Conservation (phyloP, 139 green algal species). For the Gonium pectorale region DNA sequence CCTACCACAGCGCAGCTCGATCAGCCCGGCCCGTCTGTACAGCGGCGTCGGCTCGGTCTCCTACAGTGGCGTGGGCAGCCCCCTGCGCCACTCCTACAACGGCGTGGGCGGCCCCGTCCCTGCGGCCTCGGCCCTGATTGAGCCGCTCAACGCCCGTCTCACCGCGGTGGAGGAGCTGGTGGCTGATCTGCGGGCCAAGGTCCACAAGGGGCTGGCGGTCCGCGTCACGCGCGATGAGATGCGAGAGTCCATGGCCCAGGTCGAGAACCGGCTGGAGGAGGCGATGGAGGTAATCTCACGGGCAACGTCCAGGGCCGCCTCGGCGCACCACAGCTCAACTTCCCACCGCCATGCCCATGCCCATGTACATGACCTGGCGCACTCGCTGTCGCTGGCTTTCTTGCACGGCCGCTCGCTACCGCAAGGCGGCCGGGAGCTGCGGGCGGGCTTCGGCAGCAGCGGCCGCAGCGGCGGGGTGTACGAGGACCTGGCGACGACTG, state of each 20-base stretch:
- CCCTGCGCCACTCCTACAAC: neutral
- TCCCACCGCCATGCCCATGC: neutral
- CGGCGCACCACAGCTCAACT: too few relatives aligned
- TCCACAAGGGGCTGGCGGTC: neutral
- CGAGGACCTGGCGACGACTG: too few relatives aligned
- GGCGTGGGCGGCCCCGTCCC: neutral
- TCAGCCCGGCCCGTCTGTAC: neutral
- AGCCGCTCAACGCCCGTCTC: neutral
- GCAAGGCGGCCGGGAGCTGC: neutral
- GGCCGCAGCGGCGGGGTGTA: too few relatives aligned
- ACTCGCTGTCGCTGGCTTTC: too few relatives aligned
- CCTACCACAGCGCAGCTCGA: neutral
- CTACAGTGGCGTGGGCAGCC: neutral
- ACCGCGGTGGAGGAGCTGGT: neutral
- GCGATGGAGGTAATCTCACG: neutral
- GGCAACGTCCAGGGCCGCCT: neutral
- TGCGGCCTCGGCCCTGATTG: neutral
- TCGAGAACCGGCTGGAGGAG: neutral
- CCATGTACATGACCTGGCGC: neutral
- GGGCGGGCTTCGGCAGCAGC: too few relatives aligned
- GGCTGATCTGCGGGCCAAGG: neutral
- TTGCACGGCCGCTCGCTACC: too few relatives aligned
- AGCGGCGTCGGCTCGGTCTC: neutral
- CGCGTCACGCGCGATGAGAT: slow-evolving; percentile 31
- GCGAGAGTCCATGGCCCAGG: slow-evolving; percentile 1